These are phyloP conservation scores for Colletotrichum orchidophilum DNA, from an alignment of 2,329 filamentous ascomycete genomes.

Conservation along the genomic window DNA sequence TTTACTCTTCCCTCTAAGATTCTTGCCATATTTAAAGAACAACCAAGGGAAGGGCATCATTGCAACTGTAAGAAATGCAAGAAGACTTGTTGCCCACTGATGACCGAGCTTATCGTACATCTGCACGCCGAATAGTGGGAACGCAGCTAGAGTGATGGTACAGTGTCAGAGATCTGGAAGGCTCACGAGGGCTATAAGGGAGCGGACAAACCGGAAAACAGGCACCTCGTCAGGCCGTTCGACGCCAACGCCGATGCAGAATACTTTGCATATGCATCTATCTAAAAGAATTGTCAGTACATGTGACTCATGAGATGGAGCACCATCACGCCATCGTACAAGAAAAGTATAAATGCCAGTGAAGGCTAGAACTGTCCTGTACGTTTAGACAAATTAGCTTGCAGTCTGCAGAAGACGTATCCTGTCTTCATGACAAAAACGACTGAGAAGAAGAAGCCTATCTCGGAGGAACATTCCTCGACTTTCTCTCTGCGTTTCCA, in stretches of 20 bases:
- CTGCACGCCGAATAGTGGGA: constrained; percentile 77
- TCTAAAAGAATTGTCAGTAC: constrained; percentile 47
- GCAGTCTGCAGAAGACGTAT: constrained; percentile 43
- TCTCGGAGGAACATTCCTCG: neutral
- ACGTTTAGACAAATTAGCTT: neutral
- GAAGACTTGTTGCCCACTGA: constrained; percentile 72
- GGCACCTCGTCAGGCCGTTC: constrained; percentile 80
- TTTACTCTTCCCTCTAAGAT: constrained; percentile 61
- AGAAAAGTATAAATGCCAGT: constrained; percentile 89
- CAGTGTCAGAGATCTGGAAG: neutral
- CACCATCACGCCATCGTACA: constrained; percentile 56
- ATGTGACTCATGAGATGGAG: neutral
- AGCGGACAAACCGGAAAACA: constrained; percentile 68
- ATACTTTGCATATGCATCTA: constrained; percentile 81
- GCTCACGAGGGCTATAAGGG: neutral
- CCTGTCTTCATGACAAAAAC: no score
- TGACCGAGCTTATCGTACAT: constrained; percentile 76
- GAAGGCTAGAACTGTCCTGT: constrained; percentile 79
- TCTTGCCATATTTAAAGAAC: constrained; percentile 69
- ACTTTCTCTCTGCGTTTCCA: neutral
- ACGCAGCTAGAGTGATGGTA: constrained; percentile 62
- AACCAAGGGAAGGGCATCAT: constrained; percentile 73
- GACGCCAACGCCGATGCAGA: constrained; percentile 84
- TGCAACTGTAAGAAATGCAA: constrained; percentile 67
- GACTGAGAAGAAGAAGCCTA: neutral